Evolutionary conservation across 208 protist species (phyloP), one percentile per base, ranked within the genome.

Genomic region (Leishmania martiniquensis): DNA sequence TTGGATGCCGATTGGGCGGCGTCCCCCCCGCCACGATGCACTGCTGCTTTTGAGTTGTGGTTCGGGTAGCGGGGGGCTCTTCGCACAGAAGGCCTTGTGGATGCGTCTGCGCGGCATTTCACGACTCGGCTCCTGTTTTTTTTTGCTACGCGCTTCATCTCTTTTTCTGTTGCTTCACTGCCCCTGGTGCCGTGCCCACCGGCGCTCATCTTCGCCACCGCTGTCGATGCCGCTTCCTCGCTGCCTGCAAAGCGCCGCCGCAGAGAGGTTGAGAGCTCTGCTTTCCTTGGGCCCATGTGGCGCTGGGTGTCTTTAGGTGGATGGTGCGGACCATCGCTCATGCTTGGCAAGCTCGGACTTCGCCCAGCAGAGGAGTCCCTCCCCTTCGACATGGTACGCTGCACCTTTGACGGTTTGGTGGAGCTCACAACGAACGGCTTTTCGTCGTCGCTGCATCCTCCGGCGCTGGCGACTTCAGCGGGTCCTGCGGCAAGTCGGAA

Each of bases 301-400:
- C 89, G 91, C 2, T 95, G 87, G 90, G 84, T 96, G 10, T 97
- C 89, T 20, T 78, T 97, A 4, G 94, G 94, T 44, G 91, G 92
- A 13, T 97, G 94, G 94, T 94, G 89, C 65, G 94, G 92, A 1
- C 92, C 91, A 17, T 85, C 89, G 22, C 85, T 95, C 6, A 92
- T 96, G 86, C 87, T 97, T 13, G 78, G 82, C 52, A 96, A 97
- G 74, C 75, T 97, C 4, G 89, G 87, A 1, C 45, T 96, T 39
- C 86, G 80, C 4, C 76, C 80, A 0, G 47, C 81, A 0, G 71
- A 87, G 15, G 90, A 94, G 47, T 65, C 76, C 4, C 59, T 94
- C 37, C 94, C 94, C 0, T 97, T 97, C 76, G 94, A 97, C 69
- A 83, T 89, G 80, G 92, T 91, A 1, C 91, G 90, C 72, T 95